Evolutionary conservation across 805 yeast genomes (phyloP).

Genomic region (Metschnikowia henanensis): DNA sequence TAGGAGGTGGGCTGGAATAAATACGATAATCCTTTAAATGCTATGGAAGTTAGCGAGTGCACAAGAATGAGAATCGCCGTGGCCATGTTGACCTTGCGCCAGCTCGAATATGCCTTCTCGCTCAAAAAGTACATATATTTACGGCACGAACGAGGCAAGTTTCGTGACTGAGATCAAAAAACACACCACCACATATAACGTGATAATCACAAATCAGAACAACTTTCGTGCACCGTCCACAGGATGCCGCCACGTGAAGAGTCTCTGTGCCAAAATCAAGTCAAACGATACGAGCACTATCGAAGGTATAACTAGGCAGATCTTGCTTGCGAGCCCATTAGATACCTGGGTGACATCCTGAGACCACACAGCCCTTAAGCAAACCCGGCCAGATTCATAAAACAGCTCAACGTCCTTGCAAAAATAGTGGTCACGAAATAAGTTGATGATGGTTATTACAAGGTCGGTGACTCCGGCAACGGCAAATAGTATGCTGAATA

Average conservation of each 20-base stretch:
- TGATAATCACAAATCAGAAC: constrained; percentile 22
- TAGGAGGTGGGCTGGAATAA: constrained; percentile 52
- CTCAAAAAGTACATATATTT: constrained; percentile 18
- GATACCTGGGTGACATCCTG: constrained; percentile 15
- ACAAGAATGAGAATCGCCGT: constrained; percentile 33
- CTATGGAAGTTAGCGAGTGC: constrained; percentile 54
- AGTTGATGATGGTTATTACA: constrained; percentile 17
- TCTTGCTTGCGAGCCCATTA: constrained; percentile 20
- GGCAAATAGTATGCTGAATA: constrained; percentile 19
- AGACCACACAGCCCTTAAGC: constrained; percentile 20
- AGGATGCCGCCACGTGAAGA: constrained; percentile 28
- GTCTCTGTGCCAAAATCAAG: constrained; percentile 24
- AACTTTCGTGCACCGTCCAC: constrained; percentile 24
- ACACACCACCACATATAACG: constrained; percentile 18
- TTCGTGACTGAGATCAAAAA: constrained; percentile 19
- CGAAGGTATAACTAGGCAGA: constrained; percentile 21
- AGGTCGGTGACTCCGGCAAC: constrained; percentile 18
- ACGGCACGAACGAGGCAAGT: constrained; percentile 20
- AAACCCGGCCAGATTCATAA: constrained; percentile 17
- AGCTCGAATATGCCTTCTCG: constrained; percentile 17
- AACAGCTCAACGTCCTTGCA: constrained; percentile 17
- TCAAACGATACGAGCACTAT: constrained; percentile 20
- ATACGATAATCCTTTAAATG: constrained; percentile 51
- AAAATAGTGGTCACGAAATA: constrained; percentile 23
- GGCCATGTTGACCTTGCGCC: constrained; percentile 29